phyloP scores from a whole-genome alignment of 805 yeast species.

The Metschnikowia orientalis region DNA sequence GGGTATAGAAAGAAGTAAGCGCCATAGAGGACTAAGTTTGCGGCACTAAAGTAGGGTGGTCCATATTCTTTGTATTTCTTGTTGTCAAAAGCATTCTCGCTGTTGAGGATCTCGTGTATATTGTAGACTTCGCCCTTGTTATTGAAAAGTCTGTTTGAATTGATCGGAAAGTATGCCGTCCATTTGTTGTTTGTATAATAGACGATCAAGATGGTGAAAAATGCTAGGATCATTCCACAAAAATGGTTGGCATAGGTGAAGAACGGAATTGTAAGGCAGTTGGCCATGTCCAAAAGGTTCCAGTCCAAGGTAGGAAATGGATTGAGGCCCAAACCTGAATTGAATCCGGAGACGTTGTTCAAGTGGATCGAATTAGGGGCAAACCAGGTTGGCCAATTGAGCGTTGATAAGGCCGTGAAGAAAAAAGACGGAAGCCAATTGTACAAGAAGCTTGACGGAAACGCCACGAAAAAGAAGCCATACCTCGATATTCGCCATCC shows the following conservation, averaged over 20 bases:
- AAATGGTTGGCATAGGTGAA: conserved; percentile 40
- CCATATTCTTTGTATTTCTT: conserved; percentile 50
- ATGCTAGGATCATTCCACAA: conserved; percentile 33
- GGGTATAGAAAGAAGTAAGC: conserved; percentile 54
- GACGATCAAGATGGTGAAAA: conserved; percentile 28
- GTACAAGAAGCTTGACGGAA: conserved; percentile 33
- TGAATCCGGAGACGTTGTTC: conserved; percentile 36
- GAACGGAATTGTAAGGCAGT: conserved; percentile 41
- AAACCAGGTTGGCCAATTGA: conserved; percentile 47
- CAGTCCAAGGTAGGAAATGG: conserved; percentile 43
- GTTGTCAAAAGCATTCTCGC: conserved; percentile 42
- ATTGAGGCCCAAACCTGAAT: conserved; percentile 37
- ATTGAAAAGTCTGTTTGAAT: conserved; percentile 49
- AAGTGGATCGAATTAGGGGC: conserved; percentile 36
- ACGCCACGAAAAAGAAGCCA: conserved; percentile 34
- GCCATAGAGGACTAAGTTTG: conserved; percentile 55
- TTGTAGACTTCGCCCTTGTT: conserved; percentile 47
- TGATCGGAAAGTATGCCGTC: conserved; percentile 48
- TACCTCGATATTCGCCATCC: conserved; percentile 44
- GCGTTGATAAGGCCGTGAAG: conserved; percentile 35
- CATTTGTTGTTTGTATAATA: conserved; percentile 48
- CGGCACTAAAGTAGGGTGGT: conserved; percentile 65
- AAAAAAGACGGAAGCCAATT: conserved; percentile 41
- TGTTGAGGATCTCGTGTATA: conserved; percentile 43
- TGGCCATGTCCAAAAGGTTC: conserved; percentile 36